Evolutionary conservation across 2,329 filamentous ascomycete genomes (phyloP), one percentile per base, ranked within the genome.

Genomic region (Pseudogymnoascus verrucosus): DNA sequence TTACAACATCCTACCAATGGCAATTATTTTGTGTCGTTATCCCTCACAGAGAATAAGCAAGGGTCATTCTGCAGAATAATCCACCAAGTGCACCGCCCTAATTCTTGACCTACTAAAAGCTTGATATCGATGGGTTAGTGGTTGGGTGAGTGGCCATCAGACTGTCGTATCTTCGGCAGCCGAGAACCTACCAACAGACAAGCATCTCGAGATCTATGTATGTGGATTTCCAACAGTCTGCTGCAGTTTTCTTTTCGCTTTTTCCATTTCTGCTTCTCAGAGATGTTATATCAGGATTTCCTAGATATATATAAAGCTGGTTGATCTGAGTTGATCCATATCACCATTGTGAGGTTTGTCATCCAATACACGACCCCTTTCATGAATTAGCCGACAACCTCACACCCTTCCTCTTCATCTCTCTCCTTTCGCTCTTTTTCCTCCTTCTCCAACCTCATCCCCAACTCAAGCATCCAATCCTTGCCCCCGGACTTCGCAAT

Each of bases 131-230:
- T 31, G 28, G 28, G 28, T 31, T 8, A 31, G 28, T 31, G 8
- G 28, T 31, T 31, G 8, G 10, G 4, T 23, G 12, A 5, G 3
- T 4, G 11, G 11, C 68, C 0, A 73, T 73, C 14, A 39, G 11
- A 26, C 5, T 51, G 16, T 51, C 23, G 12, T 51, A 54, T 54
- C 23, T 14, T 4, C 12, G n/a, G 47, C 14, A 31, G 7, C 23
- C 14, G 23, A 28, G 8, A 54, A 11, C 44, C 26, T 54, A n/a
- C 26, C 23, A 1, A 28, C 14, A 11, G 26, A 16, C 16, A 8
- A 31, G 14, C 14, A 31, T 54, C 23, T 28, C 23, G 21, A 28
- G 44, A 51, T 51, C 11, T 10, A 28, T 23, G 44, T 28, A n/a
- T 28, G 0, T 28, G 7, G 14, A 14, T 51, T 51, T 51, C 16